A percentile compares a stretch with the other conserved stretches of the same genome.
phyloP scores from a whole-genome alignment of 208 protist genomes.

The Acanthamoeba healyi region DNA sequence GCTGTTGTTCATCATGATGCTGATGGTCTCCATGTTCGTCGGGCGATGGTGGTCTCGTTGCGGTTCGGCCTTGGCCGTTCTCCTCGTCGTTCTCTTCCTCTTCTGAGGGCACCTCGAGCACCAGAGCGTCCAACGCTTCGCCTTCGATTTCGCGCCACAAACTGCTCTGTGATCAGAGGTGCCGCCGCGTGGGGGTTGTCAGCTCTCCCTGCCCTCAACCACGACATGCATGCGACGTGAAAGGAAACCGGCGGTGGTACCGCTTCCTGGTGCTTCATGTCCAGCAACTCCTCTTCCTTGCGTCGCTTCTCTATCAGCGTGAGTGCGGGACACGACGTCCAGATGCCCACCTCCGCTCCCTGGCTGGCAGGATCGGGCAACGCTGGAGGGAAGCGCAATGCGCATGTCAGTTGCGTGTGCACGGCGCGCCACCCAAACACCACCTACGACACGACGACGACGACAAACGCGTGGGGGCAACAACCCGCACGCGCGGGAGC shows the following conservation, averaged over 20 bases:
- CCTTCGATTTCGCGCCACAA: slow-evolving; percentile 50
- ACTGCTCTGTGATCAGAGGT: background rate
- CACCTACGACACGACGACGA: no score
- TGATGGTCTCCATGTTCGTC: background rate
- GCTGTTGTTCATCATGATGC: background rate
- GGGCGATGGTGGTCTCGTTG: no score
- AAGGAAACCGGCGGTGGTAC: background rate
- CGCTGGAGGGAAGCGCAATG: background rate
- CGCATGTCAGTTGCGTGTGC: background rate
- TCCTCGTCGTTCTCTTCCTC: background rate
- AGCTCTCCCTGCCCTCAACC: background rate
- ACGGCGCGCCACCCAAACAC: no score
- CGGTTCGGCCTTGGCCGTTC: background rate
- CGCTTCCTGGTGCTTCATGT: slow-evolving; percentile 30
- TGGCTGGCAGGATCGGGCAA: background rate
- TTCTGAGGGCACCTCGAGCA: slow-evolving; percentile 43
- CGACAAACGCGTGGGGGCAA: no score
- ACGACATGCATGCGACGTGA: background rate
- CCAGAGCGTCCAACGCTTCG: slow-evolving; percentile 39
- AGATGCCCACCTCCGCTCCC: background rate
- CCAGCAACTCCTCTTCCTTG: slow-evolving; percentile 55
- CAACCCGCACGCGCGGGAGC: no score
- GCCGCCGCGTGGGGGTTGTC: background rate
- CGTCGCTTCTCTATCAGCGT: background rate
- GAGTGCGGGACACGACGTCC: slow-evolving; percentile 21